Evolutionary conservation across 1,284 basidiomycete genomes (phyloP), one percentile per base, ranked within the genome.

Genomic region (Taiwanofungus camphoratus): DNA sequence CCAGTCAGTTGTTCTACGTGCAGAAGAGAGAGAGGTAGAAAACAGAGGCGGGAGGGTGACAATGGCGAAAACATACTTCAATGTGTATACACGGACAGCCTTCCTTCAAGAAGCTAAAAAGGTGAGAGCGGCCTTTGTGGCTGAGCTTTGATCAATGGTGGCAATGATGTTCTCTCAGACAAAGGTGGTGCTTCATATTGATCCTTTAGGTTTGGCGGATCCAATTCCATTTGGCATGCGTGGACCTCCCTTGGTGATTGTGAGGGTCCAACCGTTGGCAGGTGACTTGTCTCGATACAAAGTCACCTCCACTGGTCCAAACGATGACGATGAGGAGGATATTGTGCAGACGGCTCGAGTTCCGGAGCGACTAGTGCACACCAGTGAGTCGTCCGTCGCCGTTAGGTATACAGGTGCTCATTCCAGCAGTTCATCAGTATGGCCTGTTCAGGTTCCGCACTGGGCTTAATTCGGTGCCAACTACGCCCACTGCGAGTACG

Each of bases 171-270:
- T 11, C 24, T 19, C 19, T 6, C 54, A 93, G 89, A 87, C 83
- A n/a, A 93, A 92, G 66, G 76, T 91, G 15, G 81, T 90, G 6
- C 72, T 94, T 32, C 88, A 92, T 51, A 78, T 94, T 43, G 88
- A 92, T 59, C 76, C 80, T 15, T 58, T 75, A 11, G 86, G 86
- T 1, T 68, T 76, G 13, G 84, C 87, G 12, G 87, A 89, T 56
- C 77, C 80, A 2, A 70, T 92, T 44, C 82, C 85, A 2, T 82
- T 90, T 49, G 84, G 82, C 4, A 69, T 83, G 22, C 71, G 68
- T 8, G 72, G 68, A 13, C 74, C 84, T 11, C 89, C 90, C 0
- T 81, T 82, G 49, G 82, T 88, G 13, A 68, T 87, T 21, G 78
- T 90, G 39, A 71, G 82, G 39, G 67, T 92, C 2, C 86, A 90